Conservation (phyloP, 2,329 filamentous ascomycete species). For the Penicillium sp. region DNA sequence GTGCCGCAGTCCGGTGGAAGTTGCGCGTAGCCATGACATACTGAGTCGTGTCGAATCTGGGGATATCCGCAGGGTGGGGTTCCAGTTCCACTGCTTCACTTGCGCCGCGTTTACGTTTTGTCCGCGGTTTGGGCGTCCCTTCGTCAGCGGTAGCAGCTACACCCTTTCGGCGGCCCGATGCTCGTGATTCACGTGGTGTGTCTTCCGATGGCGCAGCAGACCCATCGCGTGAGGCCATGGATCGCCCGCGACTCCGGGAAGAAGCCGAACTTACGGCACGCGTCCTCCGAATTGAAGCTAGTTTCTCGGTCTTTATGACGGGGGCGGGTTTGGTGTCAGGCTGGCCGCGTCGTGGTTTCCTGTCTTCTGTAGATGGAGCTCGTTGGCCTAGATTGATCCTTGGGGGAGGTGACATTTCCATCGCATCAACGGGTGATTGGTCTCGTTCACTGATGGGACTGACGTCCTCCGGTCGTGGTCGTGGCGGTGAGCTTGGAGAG, state of each 20-base stretch:
- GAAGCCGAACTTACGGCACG: slow-evolving; percentile 39
- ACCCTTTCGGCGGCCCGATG: slow-evolving; percentile 32
- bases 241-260: slow-evolving; percentile 39
- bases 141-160: slow-evolving; percentile 24
- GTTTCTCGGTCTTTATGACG: slow-evolving; percentile 31
- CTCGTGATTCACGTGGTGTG: slow-evolving; percentile 17
- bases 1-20: slow-evolving; percentile 66
- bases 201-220: slow-evolving; percentile 30
- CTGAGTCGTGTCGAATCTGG: slow-evolving; percentile 32
- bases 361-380: slow-evolving; percentile 21
- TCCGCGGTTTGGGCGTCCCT: slow-evolving; percentile 28
- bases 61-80: slow-evolving; percentile 26
- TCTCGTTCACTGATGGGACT: slow-evolving; percentile 48
- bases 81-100: slow-evolving; percentile 37
- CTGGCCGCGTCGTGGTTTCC: slow-evolving; percentile 24
- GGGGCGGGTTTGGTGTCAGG: slow-evolving; percentile 20
- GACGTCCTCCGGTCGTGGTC: slow-evolving; percentile 45
- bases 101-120: slow-evolving; percentile 44
- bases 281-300: slow-evolving; percentile 25
- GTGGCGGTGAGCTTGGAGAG: slow-evolving; percentile 42
- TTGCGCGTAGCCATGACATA: slow-evolving; percentile 47
- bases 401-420: slow-evolving; percentile 29
- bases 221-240: slow-evolving; percentile 37
- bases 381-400: slow-evolving; percentile 21
- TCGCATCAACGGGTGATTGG: slow-evolving; percentile 37